Conservation (phyloP, 371 early-diverging fungal genomes). For the Catenaria anguillulae region DNA sequence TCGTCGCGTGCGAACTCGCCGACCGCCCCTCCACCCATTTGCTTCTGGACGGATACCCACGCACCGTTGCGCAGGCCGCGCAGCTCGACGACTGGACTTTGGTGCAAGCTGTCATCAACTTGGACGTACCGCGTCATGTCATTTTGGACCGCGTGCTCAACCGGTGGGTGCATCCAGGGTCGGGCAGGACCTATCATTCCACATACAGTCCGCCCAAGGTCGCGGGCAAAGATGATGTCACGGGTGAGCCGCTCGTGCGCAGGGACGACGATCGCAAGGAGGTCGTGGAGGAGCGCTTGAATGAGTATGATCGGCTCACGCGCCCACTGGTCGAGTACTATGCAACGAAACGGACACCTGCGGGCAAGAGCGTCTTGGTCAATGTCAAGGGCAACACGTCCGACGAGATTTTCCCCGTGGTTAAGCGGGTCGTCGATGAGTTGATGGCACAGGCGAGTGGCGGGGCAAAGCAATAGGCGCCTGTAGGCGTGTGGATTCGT, state of each 20-base stretch:
- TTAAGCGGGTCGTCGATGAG: constrained; percentile 19
- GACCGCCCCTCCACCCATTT: constrained; percentile 35
- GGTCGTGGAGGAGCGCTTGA: constrained; percentile 29
- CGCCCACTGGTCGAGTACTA: constrained; percentile 61
- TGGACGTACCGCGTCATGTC: constrained; percentile 81
- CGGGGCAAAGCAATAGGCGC: too few species aligned
- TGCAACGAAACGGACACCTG: too few species aligned
- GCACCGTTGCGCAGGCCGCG: constrained; percentile 74
- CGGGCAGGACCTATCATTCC: constrained; percentile 83
- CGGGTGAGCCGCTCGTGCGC: constrained; percentile 74
- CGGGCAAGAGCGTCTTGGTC: constrained; percentile 41
- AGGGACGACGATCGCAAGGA: constrained; percentile 78
- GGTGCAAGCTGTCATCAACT: constrained; percentile 52
- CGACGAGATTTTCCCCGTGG: constrained; percentile 78
- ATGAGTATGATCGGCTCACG: constrained; percentile 56
- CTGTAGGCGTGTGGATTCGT: too few species aligned
- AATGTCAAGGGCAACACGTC: constrained; percentile 60
- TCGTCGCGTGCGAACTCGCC: constrained; percentile 54
- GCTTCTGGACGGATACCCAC: constrained; percentile 94
- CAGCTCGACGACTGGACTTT: constrained; percentile 28
- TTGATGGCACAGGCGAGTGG: too few species aligned
- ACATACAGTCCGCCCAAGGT: constrained; percentile 82
- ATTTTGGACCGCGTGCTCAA: constrained; percentile 78
- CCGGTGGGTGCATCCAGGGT: constrained; percentile 85
- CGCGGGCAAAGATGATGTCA: constrained; percentile 76